Evolutionary conservation across 2,329 filamentous ascomycete genomes (phyloP).

Genomic region (Colletotrichum limetticola): DNA sequence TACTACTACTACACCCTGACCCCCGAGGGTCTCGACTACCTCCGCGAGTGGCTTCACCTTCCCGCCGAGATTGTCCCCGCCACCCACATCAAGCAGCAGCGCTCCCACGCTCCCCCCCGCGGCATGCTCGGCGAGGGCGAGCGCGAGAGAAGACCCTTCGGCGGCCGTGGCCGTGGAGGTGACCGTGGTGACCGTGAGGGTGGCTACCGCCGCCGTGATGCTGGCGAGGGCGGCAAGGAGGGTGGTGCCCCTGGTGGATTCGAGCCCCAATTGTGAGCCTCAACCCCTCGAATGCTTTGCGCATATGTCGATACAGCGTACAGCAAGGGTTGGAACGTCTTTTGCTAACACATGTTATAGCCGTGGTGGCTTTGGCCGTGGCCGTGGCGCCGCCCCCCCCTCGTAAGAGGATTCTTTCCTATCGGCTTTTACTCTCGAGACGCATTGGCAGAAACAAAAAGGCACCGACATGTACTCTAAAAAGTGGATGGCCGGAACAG

Average conservation of each 20-base stretch:
- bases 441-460: slow-evolving; percentile 50
- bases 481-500: slow-evolving; percentile 53
- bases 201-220: slow-evolving; percentile 91
- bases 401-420: slow-evolving; percentile 63
- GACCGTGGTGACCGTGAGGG: slow-evolving; percentile 86
- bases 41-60: slow-evolving; percentile 99
- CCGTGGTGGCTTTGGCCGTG: slow-evolving; percentile 91
- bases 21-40: slow-evolving; percentile 99
- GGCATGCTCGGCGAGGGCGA: slow-evolving; percentile 95
- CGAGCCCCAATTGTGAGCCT: slow-evolving; percentile 85
- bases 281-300: neutral
- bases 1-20: slow-evolving; percentile 99
- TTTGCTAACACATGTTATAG: slow-evolving; percentile 56
- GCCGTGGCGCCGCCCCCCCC: slow-evolving; percentile 80
- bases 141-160: slow-evolving; percentile 84
- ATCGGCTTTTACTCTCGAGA: slow-evolving; percentile 55
- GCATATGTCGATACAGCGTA: neutral
- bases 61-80: slow-evolving; percentile 99
- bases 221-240: slow-evolving; percentile 88
- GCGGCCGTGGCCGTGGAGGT: slow-evolving; percentile 80
- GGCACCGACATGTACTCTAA: slow-evolving; percentile 61
- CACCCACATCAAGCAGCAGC: slow-evolving; percentile 99
- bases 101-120: slow-evolving; percentile 96
- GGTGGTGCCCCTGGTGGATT: slow-evolving; percentile 91
- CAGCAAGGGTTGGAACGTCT: neutral